Evolutionary conservation across 257 asterid genomes (phyloP), one percentile per base, ranked within the genome.

Genomic region (Rubia yunnanensis): DNA sequence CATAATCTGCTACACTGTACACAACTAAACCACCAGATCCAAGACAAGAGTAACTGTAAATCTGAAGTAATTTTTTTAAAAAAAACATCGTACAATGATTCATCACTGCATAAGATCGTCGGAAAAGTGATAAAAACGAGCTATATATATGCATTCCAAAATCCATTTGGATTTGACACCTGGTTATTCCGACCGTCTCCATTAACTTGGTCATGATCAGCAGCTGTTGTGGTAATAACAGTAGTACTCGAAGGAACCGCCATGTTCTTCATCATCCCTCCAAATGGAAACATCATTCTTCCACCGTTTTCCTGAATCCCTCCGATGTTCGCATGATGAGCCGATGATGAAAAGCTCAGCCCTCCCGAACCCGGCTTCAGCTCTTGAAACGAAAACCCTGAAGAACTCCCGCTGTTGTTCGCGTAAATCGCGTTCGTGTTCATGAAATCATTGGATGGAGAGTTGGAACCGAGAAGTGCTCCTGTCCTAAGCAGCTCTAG

Each of bases 341-440:
- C 28, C 0, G 79, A 83, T 10, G 74, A 56, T 36, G 86, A 75
- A 58, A 82, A 81, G 23, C 76, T 64, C 35, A 75, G 81, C 7
- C 70, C 56, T 1, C 63, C 63, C 0, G 4, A 22, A 15, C 83
- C 63, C 17, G 90, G 85, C 74, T 89, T 89, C 79, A 81, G 71
- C 30, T 89, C 95, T 71, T 83, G 92, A 53, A 86, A 84, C 0
- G 77, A 73, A 50, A 86, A 84, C n/a, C 82, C 79, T 22, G 89
- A 49, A 13, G 28, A 3, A 36, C 13, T 7, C 2, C 44, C 44
- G 44, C 10, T 53, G 23, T 22, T 1, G 14, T 64, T 8, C 10
- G 36, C 72, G 57, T 79, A 79, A 31, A 77, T 31, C 30, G 70
- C 60, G 46, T 73, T 77, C 27, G n/a, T 50, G 57, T 26, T 50